Base-by-base conservation (phyloP, 2,329 filamentous ascomycete genomes). In the Purpureocillium takamizusanense region DNA sequence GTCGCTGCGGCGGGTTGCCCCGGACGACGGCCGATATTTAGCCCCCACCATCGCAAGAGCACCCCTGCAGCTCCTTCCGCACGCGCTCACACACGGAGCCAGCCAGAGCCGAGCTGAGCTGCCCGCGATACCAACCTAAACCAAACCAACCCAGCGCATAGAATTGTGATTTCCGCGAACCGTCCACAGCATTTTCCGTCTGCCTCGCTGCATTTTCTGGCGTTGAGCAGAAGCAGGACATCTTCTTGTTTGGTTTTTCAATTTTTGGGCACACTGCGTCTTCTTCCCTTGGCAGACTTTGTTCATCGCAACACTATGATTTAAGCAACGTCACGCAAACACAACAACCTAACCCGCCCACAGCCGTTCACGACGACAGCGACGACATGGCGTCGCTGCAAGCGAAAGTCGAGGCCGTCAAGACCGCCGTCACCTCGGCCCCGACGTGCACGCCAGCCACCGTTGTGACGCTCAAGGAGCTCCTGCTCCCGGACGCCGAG, bases 381-480 rank as follows among this genome's bases (percentile, higher is more conserved):
- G n/a, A 13, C 28, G 12, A 48, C 42, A 70, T 72, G 67, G 56
- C 63, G 61, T 62, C 66, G 43, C 46, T 60, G 52, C 60, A 63
- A 46, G 53, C 54, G 46, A 66, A 67, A 48, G 54, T 53, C 50
- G 67, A 72, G 44, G 65, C 70, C 43, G 67, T 76, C 51, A 78
- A 76, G 51, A 60, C 62, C 43, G 72, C 73, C 31, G 59, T 78
- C 45, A 61, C 69, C 44, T 73, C 69, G 38, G 65, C 65, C 11
- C 59, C 69, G 34, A 76, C 67, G 48, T 79, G 74, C 57, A 74
- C 72, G 32, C 57, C 68, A 16, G 54, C 66, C 3, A 69, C 63
- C 23, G 66, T 69, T 27, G 66, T 69, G 17, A 55, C 59, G 2
- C 53, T 73, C 41, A 71, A 69, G 49, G 66, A 71, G 38, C 56